These are phyloP conservation scores for Fusarium coicis DNA, from an alignment of 2,329 filamentous ascomycete genomes.

Conservation along the genomic window DNA sequence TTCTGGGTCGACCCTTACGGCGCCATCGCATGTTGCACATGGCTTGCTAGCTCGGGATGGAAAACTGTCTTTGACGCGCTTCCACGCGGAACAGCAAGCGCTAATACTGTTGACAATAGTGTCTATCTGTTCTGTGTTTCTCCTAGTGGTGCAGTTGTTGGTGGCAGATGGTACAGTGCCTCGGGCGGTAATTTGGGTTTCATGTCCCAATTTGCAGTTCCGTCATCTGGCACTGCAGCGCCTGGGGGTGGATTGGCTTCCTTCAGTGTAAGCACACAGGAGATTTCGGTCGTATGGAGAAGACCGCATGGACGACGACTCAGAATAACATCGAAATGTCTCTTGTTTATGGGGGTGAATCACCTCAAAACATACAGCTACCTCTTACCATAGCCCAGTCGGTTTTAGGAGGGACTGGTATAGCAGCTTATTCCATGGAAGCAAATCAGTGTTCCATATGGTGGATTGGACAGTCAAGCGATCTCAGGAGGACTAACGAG, in stretches of 20 bases:
- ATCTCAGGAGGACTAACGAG: neutral
- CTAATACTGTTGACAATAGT: accelerated
- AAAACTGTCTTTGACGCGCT: neutral
- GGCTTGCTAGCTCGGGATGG: neutral
- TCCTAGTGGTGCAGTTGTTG: accelerated
- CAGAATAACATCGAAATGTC: neutral
- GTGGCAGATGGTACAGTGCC: neutral
- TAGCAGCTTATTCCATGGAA: neutral
- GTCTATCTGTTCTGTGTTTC: neutral
- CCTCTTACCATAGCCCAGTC: neutral
- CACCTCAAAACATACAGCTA: neutral
- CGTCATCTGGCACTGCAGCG: neutral
- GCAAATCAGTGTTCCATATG: neutral
- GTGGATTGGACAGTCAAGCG: neutral
- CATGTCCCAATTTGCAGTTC: accelerated
- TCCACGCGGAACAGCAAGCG: neutral
- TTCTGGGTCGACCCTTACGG: neutral
- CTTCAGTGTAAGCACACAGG: neutral
- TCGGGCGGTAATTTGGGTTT: too few relatives aligned
- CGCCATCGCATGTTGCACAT: neutral
- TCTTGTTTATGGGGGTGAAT: accelerated
- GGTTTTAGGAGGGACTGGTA: neutral
- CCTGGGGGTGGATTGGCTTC: neutral
- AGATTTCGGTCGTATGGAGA: neutral
- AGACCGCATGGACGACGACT: neutral